Evolutionary conservation across 1,139 yeast genomes (phyloP).

Genomic region (Pneumocystis murina): DNA sequence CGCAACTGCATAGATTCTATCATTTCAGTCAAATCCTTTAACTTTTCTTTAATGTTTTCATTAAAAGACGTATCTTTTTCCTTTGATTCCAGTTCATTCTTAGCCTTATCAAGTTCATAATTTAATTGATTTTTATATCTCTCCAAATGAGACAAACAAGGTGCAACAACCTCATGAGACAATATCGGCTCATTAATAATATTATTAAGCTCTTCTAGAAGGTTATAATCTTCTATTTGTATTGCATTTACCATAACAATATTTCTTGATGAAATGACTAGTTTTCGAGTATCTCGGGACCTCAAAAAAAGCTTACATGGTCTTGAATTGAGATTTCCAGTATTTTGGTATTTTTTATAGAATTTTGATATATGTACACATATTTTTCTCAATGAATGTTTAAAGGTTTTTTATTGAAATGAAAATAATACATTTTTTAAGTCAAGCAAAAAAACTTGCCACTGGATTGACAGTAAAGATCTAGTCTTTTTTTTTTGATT

Average conservation of each 20-base stretch:
- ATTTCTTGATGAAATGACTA: background rate
- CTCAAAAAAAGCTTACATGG: too few species aligned
- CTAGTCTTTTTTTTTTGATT: background rate
- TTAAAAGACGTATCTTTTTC: slow-evolving; percentile 12
- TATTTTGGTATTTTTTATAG: too few species aligned
- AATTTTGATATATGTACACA: too few species aligned
- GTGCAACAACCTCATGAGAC: background rate
- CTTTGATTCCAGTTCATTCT: slow-evolving; percentile 3
- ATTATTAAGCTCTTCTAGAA: background rate
- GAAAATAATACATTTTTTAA: background rate
- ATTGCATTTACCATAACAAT: background rate
- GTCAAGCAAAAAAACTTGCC: background rate
- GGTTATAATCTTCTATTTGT: background rate
- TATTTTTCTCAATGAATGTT: too few species aligned
- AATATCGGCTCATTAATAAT: background rate
- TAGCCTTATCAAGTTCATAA: slow-evolving; percentile 3
- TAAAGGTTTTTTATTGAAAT: background rate
- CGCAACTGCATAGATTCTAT: slow-evolving; percentile 34
- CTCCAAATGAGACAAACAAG: background rate
- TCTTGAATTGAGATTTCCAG: too few species aligned
- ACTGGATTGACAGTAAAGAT: background rate
- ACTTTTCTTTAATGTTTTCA: slow-evolving; percentile 22
- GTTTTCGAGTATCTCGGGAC: too few species aligned
- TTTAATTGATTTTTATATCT: background rate
- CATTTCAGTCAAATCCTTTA: slow-evolving; percentile 27